These are phyloP conservation scores for Trypanosomatidae sp. DNA, from an alignment of 208 protist genomes.

Conservation along the genomic window DNA sequence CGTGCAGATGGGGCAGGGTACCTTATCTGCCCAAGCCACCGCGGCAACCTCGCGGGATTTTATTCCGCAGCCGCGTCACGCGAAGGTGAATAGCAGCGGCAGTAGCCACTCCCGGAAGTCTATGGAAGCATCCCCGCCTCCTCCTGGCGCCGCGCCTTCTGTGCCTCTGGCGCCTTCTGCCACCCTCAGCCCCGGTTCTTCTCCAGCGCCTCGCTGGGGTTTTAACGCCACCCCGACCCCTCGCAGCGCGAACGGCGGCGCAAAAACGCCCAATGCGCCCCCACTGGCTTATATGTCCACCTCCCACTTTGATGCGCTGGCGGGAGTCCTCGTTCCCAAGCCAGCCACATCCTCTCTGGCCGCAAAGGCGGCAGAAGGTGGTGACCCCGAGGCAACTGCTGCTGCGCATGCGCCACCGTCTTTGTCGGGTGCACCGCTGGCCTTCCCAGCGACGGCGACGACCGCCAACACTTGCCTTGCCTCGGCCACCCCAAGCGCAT, in stretches of 20 bases:
- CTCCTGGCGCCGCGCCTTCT: neutral
- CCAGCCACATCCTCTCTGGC: conserved; percentile 4
- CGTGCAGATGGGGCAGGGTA: conserved; percentile 30
- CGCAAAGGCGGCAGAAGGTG: neutral
- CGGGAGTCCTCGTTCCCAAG: conserved; percentile 1
- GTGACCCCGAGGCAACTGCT: neutral
- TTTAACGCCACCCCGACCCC: conserved; percentile 15
- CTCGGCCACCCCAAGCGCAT: neutral
- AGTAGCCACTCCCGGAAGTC: conserved; percentile 4
- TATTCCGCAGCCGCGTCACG: conserved; percentile 30
- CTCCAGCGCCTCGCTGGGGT: conserved; percentile 17
- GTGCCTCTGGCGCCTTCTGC: neutral
- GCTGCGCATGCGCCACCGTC: neutral
- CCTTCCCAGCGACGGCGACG: conserved; percentile 5
- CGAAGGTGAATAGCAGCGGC: conserved; percentile 6
- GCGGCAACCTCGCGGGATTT: conserved; percentile 9
- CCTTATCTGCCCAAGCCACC: conserved; percentile 10
- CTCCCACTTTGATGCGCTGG: conserved; percentile 12
- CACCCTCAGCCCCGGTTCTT: neutral
- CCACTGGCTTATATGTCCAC: neutral
- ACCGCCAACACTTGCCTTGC: neutral
- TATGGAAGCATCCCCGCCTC: conserved; percentile 7
- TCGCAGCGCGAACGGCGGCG: conserved; percentile 12
- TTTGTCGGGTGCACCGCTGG: conserved; percentile 4
- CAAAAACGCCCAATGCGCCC: neutral